Base-by-base conservation (phyloP, 129 eudicot species). In the Escallonia rubra region DNA sequence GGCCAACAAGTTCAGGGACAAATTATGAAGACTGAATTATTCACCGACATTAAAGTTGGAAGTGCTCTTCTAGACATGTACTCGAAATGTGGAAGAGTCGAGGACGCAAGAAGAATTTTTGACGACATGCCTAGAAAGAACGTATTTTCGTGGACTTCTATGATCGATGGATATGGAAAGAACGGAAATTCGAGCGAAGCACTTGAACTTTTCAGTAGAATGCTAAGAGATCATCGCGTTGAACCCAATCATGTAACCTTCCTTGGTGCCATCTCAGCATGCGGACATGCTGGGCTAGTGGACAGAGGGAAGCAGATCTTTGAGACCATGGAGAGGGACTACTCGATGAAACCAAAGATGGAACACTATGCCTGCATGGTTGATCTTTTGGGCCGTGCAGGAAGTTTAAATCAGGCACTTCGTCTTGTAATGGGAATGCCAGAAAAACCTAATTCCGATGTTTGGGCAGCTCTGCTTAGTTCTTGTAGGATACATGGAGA, bases 351-450 rank as follows among this genome's bases (percentile, higher is more conserved):
- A 63, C 97, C 95, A 54, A 84, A 66, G 57, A 90, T 90, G 97
- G 97, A 87, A 79, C 97, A 87, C 45, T 94, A 94, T 59, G 96
- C 99, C 43, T 94, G 99, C 71, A 87, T 94, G 96, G 96, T 94
- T 65, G 97, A 94, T 83, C 69, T 94, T 8, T 44, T 94, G 66
- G 99, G 99, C 10, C 88, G 99, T 10, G 82, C 94, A 16, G 95
- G 99, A 57, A 79, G 80, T 70, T 43, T 94, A 65, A 77, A 82
- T 73, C 69, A 89, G 70, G 96, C 97, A 4, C 63, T 88, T 47
- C 79, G 80, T 50, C 89, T 89, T 63, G 73, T 89, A 13, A 77
- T 46, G 74, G 68, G 44, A 4, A 89, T 94, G 87, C 87, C 97
- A 0, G 89, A 87, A 65, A 89, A 65, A 61, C 97, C 99, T 6